Evolutionary conservation across 2,329 filamentous ascomycete species (phyloP).

Genomic region (Gremmenia infestans): DNA sequence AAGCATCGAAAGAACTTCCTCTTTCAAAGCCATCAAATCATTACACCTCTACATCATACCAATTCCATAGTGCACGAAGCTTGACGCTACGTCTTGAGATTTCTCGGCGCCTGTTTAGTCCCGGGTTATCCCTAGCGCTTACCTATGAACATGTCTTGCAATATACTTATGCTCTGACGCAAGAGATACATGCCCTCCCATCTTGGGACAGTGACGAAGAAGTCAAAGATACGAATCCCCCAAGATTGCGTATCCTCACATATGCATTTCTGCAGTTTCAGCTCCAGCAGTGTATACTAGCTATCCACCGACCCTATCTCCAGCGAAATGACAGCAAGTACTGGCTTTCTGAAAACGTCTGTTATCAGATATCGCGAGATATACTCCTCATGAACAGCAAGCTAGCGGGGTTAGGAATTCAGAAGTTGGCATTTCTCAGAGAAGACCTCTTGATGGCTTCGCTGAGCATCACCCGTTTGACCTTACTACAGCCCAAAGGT

Average conservation of each 20-base stretch:
- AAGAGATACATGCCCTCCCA: slow-evolving; percentile 55
- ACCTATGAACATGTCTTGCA: slow-evolving; percentile 59
- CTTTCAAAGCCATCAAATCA: slow-evolving; percentile 46
- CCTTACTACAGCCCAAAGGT: slow-evolving; percentile 52
- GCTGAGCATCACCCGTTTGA: slow-evolving; percentile 57
- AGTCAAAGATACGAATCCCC: slow-evolving; percentile 39
- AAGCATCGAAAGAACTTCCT: slow-evolving; percentile 41
- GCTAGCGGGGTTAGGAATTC: slow-evolving; percentile 53
- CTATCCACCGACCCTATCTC: slow-evolving; percentile 55
- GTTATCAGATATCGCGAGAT: slow-evolving; percentile 57
- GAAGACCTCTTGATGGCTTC: slow-evolving; percentile 56
- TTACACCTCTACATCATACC: slow-evolving; percentile 56
- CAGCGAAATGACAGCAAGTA: slow-evolving; percentile 57
- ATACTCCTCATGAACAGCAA: slow-evolving; percentile 59
- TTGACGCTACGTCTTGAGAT: slow-evolving; percentile 49
- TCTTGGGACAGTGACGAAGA: slow-evolving; percentile 46
- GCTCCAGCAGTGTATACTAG: slow-evolving; percentile 57
- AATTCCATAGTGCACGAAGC: slow-evolving; percentile 52
- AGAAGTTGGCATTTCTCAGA: slow-evolving; percentile 54
- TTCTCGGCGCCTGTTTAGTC: slow-evolving; percentile 22
- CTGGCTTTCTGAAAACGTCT: slow-evolving; percentile 58
- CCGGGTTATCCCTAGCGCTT: slow-evolving; percentile 48
- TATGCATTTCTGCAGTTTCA: slow-evolving; percentile 58
- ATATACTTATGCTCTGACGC: slow-evolving; percentile 56
- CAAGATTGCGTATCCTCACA: slow-evolving; percentile 43